Percentiles rank a stretch among this genome's conserved stretches.
Evolutionary conservation across 306 rosid genomes (phyloP).

Genomic region (Rosa multiflora): DNA sequence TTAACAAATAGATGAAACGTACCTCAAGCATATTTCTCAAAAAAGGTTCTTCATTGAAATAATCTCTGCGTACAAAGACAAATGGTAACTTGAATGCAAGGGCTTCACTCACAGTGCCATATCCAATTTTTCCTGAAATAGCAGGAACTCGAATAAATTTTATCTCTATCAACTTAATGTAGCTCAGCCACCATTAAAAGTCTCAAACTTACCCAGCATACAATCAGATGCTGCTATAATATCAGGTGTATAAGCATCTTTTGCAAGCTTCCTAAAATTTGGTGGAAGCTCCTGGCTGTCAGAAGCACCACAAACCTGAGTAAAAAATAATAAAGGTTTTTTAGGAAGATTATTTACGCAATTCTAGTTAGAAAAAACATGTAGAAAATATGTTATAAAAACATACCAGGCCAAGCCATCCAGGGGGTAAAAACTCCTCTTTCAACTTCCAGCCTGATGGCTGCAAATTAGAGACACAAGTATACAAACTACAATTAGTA

Average conservation of each 20-base stretch:
- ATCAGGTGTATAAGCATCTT: conserved; percentile 91
- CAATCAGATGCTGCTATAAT: conserved; percentile 92
- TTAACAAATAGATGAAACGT: neutral
- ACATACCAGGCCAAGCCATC: conserved; percentile 91
- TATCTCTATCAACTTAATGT: conserved; percentile 12
- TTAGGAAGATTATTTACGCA: conserved; percentile 9
- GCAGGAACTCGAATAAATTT: conserved; percentile 6
- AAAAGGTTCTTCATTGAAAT: conserved; percentile 97
- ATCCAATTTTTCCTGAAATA: conserved; percentile 92
- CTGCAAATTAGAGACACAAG: conserved; percentile 50
- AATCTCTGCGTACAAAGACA: conserved; percentile 96
- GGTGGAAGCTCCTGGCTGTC: conserved; percentile 72
- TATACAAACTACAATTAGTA: conserved; percentile 8
- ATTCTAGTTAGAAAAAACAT: conserved; percentile 9
- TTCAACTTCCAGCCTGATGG: conserved; percentile 92
- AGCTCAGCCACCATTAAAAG: conserved; percentile 22
- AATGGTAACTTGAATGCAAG: conserved; percentile 88
- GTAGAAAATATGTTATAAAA: conserved; percentile 20
- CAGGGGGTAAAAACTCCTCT: conserved; percentile 87
- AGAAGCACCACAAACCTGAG: conserved; percentile 94
- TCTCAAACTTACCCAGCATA: conserved; percentile 79
- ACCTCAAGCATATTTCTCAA: conserved; percentile 99
- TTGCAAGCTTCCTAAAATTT: conserved; percentile 73
- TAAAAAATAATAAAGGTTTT: conserved; percentile 15
- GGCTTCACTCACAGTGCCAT: conserved; percentile 94